A percentile compares a stretch with the other conserved stretches of the same genome.
Evolutionary conservation across 768 basidiomycete species (phyloP).

Genomic region (Strobilomyces echinocephalus): DNA sequence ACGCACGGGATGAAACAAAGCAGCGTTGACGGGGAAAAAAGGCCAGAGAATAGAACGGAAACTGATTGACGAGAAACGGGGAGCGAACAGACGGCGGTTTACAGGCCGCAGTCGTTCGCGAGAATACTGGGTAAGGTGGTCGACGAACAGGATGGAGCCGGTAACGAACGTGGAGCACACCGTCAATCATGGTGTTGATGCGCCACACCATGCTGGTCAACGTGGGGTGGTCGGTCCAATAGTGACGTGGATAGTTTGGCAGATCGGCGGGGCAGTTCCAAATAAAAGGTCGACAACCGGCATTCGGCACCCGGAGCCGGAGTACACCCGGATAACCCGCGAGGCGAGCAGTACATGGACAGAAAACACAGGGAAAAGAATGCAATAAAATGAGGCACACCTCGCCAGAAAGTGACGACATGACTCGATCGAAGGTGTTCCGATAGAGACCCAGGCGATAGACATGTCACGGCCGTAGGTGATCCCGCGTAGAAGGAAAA

Average conservation of each 20-base stretch:
- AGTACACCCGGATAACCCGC: slow-evolving; percentile 9
- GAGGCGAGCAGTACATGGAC: neutral
- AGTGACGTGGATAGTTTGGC: neutral
- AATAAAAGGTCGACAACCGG: neutral
- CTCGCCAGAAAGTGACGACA: slow-evolving; percentile 2
- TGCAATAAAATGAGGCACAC: neutral
- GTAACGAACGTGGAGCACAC: neutral
- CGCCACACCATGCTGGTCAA: slow-evolving; percentile 3
- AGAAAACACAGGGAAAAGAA: neutral
- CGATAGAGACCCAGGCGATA: neutral
- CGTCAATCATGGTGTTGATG: slow-evolving; percentile 13
- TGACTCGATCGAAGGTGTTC: neutral
- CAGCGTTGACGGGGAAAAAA: too few species aligned
- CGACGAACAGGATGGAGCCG: neutral
- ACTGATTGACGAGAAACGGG: too few species aligned
- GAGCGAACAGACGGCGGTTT: slow-evolving; percentile 1
- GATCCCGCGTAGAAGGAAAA: neutral
- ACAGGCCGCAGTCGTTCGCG: slow-evolving; percentile 6
- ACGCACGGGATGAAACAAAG: too few species aligned
- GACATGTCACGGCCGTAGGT: neutral
- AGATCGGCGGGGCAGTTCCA: slow-evolving; percentile 16
- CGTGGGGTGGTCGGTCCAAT: neutral
- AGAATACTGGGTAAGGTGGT: neutral
- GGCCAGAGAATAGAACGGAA: too few species aligned
- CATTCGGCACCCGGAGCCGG: slow-evolving; percentile 9